Evolutionary conservation across 352 stramenopile genomes (phyloP), one percentile per base, ranked within the genome.

Genomic region (Elongisporangium undulatum): DNA sequence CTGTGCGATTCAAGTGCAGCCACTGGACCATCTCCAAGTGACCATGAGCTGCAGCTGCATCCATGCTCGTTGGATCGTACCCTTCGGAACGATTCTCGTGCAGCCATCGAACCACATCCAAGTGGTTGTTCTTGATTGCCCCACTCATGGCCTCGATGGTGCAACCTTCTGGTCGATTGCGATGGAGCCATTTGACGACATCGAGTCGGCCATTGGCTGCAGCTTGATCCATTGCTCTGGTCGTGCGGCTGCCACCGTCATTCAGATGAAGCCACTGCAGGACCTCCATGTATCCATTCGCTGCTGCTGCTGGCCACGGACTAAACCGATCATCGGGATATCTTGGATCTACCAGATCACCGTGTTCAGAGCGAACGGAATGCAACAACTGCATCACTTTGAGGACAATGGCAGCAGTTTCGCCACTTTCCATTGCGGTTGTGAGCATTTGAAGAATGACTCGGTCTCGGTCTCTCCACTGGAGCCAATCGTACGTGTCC

Each of bases 261-360:
- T 75, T 48, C 3, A 61, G 38, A n/a, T 77, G 66, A 7, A 77
- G 51, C 66, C 66, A 84, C 41, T 71, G 21, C 13, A 84, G n/a
- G n/a, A n/a, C n/a, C n/a, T n/a, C n/a, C n/a, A n/a, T n/a, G n/a
- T n/a, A n/a, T n/a, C n/a, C n/a, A 7, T 34, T 34, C 7, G 3
- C 24, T 8, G 24, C 24, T 34, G 24, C 24, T 34, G 24, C 7
- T 34, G 24, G 3, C 7, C 24, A 34, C 24, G 24, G n/a, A n/a
- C n/a, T n/a, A n/a, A n/a, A n/a, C n/a, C n/a, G n/a, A n/a, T n/a
- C n/a, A n/a, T n/a, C n/a, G n/a, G n/a, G n/a, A n/a, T n/a, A n/a
- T n/a, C n/a, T n/a, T n/a, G n/a, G n/a, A n/a, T n/a, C n/a, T n/a
- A n/a, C n/a, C n/a, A n/a, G n/a, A n/a, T n/a, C n/a, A n/a, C 7